A percentile compares a stretch with the other conserved stretches of the same genome.
Evolutionary conservation across 768 basidiomycete genomes (phyloP).

Genomic region (Kwoniella bestiolae): DNA sequence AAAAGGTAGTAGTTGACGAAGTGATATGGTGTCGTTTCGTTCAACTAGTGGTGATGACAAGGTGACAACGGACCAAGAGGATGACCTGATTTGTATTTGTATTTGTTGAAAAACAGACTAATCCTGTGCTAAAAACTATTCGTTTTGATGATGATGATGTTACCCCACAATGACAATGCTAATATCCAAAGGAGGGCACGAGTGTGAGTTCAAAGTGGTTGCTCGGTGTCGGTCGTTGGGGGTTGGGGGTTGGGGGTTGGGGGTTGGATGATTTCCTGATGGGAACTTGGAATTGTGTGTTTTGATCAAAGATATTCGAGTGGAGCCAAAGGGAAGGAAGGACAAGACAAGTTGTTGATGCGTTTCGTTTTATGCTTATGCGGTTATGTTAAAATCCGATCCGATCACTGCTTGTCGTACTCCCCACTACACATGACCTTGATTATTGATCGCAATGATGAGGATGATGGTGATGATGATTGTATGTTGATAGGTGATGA

Average conservation of each 20-base stretch:
- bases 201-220: neutral
- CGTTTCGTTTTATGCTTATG: constrained; percentile 3
- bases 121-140: too few species aligned
- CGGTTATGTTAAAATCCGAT: constrained; percentile 10
- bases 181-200: constrained; percentile 2
- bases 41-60: neutral
- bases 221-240: neutral
- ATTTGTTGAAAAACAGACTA: too few species aligned
- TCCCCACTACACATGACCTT: neutral
- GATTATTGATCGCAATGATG: neutral
- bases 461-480: constrained; percentile 4
- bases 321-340: neutral
- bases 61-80: too few species aligned
- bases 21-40: neutral
- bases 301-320: neutral
- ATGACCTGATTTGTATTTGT: too few species aligned
- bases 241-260: neutral
- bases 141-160: neutral
- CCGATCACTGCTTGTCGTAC: constrained; percentile 3
- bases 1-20: neutral
- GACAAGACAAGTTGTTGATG: neutral
- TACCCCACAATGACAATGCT: constrained; percentile 6
- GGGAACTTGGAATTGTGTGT: neutral
- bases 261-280: neutral
- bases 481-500: neutral